Conservation (phyloP, 768 basidiomycete species). For the Chalciporus chontae region DNA sequence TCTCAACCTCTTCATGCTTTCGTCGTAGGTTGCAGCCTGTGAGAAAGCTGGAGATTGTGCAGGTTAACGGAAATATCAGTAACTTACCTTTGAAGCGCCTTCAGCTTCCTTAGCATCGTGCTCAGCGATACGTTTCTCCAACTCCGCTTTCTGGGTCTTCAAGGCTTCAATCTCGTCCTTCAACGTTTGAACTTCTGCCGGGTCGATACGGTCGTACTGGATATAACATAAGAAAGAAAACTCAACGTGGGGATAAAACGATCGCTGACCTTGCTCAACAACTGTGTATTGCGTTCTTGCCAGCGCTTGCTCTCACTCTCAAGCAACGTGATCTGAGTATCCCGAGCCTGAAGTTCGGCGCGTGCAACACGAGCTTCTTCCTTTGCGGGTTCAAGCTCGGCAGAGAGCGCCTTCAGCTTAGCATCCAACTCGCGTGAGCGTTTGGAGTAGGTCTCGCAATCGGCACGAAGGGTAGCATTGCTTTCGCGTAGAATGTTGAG, state of each 20-base stretch:
- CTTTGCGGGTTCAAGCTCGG: constrained; percentile 71
- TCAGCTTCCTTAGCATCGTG: constrained; percentile 30
- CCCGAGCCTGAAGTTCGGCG: constrained; percentile 73
- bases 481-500: constrained; percentile 84
- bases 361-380: constrained; percentile 62
- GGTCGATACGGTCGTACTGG: constrained; percentile 83
- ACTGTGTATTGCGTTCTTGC: constrained; percentile 80
- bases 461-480: constrained; percentile 79
- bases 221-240: too few relatives aligned
- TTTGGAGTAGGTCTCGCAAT: constrained; percentile 68
- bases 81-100: constrained; percentile 32
- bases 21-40: constrained; percentile 44
- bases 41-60: neutral
- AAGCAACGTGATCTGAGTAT: constrained; percentile 61
- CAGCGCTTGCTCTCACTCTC: constrained; percentile 77
- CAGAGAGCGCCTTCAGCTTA: constrained; percentile 53
- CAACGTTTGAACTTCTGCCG: constrained; percentile 75
- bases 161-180: constrained; percentile 66
- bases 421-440: constrained; percentile 63
- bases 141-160: constrained; percentile 40
- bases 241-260: too few relatives aligned
- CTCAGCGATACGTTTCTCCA: constrained; percentile 28
- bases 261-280: constrained; percentile 55
- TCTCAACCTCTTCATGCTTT: constrained; percentile 36
- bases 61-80: neutral